Conservation (phyloP, 2,329 filamentous ascomycete genomes). For the Penicillium sp. region DNA sequence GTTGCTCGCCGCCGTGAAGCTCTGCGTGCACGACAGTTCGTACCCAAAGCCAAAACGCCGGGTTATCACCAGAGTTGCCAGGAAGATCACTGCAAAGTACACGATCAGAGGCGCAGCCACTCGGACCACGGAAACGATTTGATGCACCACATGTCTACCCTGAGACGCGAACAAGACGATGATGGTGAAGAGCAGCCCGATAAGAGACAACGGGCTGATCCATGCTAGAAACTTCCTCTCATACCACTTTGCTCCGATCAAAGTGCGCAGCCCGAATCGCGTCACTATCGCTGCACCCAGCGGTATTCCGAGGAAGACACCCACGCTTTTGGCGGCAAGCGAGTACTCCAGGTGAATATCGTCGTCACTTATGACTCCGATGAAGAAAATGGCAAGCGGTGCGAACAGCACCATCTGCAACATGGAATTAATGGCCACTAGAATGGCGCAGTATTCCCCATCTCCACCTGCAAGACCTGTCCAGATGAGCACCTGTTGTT, state of each 20-base stretch:
- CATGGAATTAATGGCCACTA: constrained; percentile 74
- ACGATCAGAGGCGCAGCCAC: constrained; percentile 79
- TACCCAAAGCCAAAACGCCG: constrained; percentile 74
- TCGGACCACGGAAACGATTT: constrained; percentile 79
- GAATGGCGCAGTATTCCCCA: constrained; percentile 77
- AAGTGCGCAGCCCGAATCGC: constrained; percentile 60
- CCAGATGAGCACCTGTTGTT: constrained; percentile 67
- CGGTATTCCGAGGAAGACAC: constrained; percentile 81
- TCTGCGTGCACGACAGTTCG: constrained; percentile 70
- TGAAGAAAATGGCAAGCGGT: constrained; percentile 68
- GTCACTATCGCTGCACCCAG: constrained; percentile 78
- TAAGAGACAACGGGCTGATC: constrained; percentile 71
- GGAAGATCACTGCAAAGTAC: constrained; percentile 78
- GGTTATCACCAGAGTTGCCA: constrained; percentile 63
- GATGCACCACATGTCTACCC: constrained; percentile 72
- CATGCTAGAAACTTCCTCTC: constrained; percentile 68
- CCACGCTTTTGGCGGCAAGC: constrained; percentile 76
- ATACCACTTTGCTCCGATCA: constrained; percentile 64
- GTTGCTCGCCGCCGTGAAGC: constrained; percentile 87
- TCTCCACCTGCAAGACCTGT: constrained; percentile 76
- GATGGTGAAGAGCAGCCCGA: constrained; percentile 86
- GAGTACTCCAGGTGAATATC: constrained; percentile 58
- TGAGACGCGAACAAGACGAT: constrained; percentile 83
- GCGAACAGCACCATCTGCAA: constrained; percentile 74
- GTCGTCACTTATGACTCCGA: constrained; percentile 65